phyloP scores from a whole-genome alignment of 495 filamentous ascomycete genomes.

The Aspergillus carlsbadensis region DNA sequence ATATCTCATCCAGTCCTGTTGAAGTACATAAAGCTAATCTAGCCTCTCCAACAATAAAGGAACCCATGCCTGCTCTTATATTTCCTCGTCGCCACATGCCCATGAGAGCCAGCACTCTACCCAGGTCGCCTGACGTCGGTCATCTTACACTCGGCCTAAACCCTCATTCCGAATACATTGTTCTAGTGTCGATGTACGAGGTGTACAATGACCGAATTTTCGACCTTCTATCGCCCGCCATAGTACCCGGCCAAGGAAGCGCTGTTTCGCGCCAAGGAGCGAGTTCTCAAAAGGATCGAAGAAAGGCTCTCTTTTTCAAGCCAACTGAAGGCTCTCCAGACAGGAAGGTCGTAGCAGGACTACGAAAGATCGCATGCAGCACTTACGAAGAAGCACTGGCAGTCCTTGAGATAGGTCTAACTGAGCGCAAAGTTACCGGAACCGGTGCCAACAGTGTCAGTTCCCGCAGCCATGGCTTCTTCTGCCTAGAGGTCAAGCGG shows the following conservation, averaged over 20 bases:
- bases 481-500: constrained; percentile 93
- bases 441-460: constrained; percentile 88
- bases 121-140: constrained; percentile 72
- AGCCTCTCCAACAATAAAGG: constrained; percentile 44
- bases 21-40: constrained; percentile 35
- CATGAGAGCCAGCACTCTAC: constrained; percentile 62
- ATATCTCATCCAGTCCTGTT: constrained; percentile 19
- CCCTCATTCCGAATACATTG: constrained; percentile 75
- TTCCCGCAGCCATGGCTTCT: constrained; percentile 92
- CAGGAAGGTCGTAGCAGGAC: constrained; percentile 85
- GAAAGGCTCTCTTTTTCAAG: constrained; percentile 83
- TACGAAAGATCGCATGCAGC: constrained; percentile 87
- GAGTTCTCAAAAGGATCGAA: constrained; percentile 61
- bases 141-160: constrained; percentile 67
- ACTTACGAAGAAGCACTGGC: constrained; percentile 83
- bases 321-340: constrained; percentile 79
- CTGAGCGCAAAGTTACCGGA: constrained; percentile 82
- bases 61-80: constrained; percentile 46
- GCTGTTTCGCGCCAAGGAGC: constrained; percentile 38
- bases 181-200: constrained; percentile 96
- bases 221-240: constrained; percentile 71
- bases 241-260: constrained; percentile 38
- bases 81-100: constrained; percentile 58
- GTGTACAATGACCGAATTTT: constrained; percentile 99
- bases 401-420: constrained; percentile 86